phyloP scores from a whole-genome alignment of 768 basidiomycete genomes.

The Pleurotus platypus region DNA sequence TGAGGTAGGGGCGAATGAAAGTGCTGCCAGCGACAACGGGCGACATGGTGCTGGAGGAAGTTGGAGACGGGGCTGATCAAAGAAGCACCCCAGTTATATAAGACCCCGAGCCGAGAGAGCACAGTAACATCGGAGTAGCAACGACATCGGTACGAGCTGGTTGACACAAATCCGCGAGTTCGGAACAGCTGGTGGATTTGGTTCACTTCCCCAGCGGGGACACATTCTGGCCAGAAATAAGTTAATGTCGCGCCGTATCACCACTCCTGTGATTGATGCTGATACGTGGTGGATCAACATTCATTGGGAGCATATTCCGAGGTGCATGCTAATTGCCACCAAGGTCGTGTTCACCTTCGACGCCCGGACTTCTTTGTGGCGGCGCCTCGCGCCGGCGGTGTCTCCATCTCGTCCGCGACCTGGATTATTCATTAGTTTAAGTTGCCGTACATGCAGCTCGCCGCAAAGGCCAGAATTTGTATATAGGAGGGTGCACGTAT shows the following conservation, averaged over 20 bases:
- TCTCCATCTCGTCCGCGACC: neutral
- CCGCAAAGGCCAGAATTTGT: neutral
- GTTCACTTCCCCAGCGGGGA: neutral
- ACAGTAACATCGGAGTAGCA: neutral
- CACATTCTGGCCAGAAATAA: neutral
- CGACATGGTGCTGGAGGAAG: slow-evolving; percentile 14
- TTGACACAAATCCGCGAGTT: neutral
- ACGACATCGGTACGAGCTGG: neutral
- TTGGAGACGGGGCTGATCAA: neutral
- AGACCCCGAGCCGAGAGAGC: neutral
- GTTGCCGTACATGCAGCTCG: neutral
- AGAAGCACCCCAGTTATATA: neutral
- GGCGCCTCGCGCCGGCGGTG: neutral
- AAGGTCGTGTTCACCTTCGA: neutral
- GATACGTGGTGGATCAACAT: neutral
- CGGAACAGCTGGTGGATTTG: slow-evolving; percentile 4
- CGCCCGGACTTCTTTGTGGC: neutral
- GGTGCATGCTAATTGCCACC: neutral
- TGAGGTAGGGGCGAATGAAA: slow-evolving; percentile 33
- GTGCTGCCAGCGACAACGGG: slow-evolving; percentile 17
- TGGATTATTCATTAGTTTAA: neutral
- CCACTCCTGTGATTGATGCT: neutral
- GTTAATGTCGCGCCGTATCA: neutral
- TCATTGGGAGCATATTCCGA: neutral
- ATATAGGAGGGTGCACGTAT: neutral